Percentiles rank a stretch among this genome's conserved stretches.
Evolutionary conservation across 1,284 basidiomycete genomes (phyloP).

Genomic region (Pyrrhoderma noxium): DNA sequence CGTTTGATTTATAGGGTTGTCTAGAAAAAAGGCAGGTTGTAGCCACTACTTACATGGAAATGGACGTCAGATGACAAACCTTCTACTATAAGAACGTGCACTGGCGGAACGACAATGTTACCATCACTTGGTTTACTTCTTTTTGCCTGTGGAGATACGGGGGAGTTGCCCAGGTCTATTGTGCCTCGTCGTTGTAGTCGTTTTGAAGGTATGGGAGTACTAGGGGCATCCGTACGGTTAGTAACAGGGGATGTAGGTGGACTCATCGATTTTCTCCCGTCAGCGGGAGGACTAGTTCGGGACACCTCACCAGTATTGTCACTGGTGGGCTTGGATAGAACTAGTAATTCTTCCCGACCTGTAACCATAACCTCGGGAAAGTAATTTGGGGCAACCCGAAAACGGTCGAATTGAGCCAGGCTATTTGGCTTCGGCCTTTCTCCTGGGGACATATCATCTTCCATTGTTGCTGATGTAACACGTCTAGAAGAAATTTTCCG

Average conservation of each 20-base stretch:
- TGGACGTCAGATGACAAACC: constrained; percentile 43
- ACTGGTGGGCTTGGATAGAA: neutral
- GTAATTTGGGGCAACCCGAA: constrained; percentile 1
- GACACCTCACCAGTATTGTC: neutral
- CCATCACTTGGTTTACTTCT: constrained; percentile 28
- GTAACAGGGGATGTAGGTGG: constrained; percentile 9
- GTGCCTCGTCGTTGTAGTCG: neutral
- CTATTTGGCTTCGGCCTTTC: constrained; percentile 6
- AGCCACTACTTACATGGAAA: constrained; percentile 13
- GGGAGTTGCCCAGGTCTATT: constrained; percentile 8
- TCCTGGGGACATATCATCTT: constrained; percentile 10
- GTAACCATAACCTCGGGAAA: neutral
- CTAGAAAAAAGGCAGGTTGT: constrained; percentile 36
- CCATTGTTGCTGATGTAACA: neutral
- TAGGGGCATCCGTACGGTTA: neutral
- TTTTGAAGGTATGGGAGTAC: neutral
- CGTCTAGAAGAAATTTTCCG: constrained; percentile 3
- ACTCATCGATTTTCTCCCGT: constrained; percentile 7
- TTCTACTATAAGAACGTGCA: constrained; percentile 93
- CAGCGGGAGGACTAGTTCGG: neutral
- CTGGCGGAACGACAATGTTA: constrained; percentile 79
- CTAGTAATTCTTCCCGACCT: neutral
- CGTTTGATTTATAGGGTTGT: constrained; percentile 98
- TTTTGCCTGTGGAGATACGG: constrained; percentile 19
- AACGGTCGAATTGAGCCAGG: neutral